phyloP scores from a whole-genome alignment of 805 yeast species.

The Suhomyces canberraensis region DNA sequence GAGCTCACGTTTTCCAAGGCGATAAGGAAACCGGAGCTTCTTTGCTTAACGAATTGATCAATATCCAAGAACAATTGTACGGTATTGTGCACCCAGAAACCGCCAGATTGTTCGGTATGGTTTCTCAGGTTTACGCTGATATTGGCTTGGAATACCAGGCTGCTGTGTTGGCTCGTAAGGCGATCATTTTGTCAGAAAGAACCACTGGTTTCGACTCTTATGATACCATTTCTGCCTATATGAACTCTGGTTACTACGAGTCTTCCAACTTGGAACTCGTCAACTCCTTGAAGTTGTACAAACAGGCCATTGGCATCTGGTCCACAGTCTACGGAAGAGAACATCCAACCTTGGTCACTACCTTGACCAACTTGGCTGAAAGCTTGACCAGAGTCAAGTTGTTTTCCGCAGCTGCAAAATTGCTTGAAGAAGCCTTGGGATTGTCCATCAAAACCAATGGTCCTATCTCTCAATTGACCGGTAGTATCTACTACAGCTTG shows the following conservation, averaged over 20 bases:
- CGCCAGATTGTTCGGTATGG: constrained; percentile 61
- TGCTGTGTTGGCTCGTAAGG: constrained; percentile 59
- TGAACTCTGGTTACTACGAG: constrained; percentile 75
- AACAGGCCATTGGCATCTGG: constrained; percentile 61
- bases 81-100: constrained; percentile 80
- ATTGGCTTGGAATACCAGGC: constrained; percentile 57
- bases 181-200: constrained; percentile 76
- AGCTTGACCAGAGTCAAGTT: constrained; percentile 55
- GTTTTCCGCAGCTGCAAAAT: constrained; percentile 44
- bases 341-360: constrained; percentile 70
- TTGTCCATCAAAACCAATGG: constrained; percentile 55
- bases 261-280: constrained; percentile 52
- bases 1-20: constrained; percentile 36
- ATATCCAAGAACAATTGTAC: constrained; percentile 77
- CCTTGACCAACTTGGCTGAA: constrained; percentile 58
- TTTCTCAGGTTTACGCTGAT: constrained; percentile 67
- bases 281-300: constrained; percentile 61
- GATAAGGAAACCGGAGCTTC: constrained; percentile 56
- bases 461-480: constrained; percentile 57
- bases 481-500: constrained; percentile 60
- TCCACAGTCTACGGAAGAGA: constrained; percentile 51
- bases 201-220: constrained; percentile 75
- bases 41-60: constrained; percentile 64
- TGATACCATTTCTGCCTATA: constrained; percentile 67
- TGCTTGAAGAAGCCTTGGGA: constrained; percentile 53